Evolutionary conservation across 306 rosid genomes (phyloP), one percentile per base, ranked within the genome.

Genomic region (Pueraria montana): DNA sequence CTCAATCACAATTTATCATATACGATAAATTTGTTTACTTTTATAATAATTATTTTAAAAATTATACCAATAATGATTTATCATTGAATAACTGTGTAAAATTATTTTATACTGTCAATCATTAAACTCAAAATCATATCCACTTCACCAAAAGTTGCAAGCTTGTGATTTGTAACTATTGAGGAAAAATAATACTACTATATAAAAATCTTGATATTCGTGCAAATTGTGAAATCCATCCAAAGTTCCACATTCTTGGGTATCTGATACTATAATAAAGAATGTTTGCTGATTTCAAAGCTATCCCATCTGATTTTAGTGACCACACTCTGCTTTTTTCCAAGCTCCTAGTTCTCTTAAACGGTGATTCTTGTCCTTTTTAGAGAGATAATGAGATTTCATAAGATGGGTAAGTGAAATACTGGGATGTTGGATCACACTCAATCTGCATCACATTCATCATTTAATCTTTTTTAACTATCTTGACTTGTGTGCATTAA

Each of bases 201-300:
- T 12, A 69, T 34, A 13, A 42, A 38, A 65, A n/a, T 36, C 45
- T 79, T 21, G 78, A 27, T 72, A 87, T 72, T 50, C 77, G 77
- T 79, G 79, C 84, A 55, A 79, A 58, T 34, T 23, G 46, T 73
- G 52, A 87, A 50, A 68, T 66, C 67, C 46, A 50, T 76, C 74
- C 16, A 56, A 36, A 69, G 79, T 73, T 79, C 74, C 81, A 17
- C 73, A 66, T 85, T 80, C 83, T 64, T 85, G 76, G 80, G 48
- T 63, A 53, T 69, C 81, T 81, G 49, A 74, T 75, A 16, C 67
- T 77, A 63, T 69, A 73, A 72, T 69, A 81, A 82, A 68, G 88
- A 84, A 88, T 91, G 89, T 76, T 80, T 88, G 70, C 84, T 73
- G 79, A 69, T 48, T 45, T 81, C 87, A 65, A 89, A 45, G 89